Evolutionary conservation across 176 grass and related monocot genomes (phyloP).

Genomic region (Triticum urartu): DNA sequence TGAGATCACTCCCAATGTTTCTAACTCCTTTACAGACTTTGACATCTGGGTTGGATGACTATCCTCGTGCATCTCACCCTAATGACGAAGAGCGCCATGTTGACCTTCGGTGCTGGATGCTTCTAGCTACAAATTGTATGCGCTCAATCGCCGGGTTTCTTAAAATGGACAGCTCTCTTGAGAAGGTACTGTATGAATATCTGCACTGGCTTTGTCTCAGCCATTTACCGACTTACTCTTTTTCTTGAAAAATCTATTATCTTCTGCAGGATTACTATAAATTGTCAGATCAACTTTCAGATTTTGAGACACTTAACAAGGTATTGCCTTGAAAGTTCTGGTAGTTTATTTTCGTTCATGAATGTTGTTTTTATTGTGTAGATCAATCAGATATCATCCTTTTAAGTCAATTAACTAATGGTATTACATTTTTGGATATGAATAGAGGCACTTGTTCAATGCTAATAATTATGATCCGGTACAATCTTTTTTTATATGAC

Average conservation of each 20-base stretch:
- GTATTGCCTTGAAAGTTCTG: slow-evolving; percentile 38
- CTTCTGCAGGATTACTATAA: slow-evolving; percentile 69
- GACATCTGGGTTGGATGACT: slow-evolving; percentile 95
- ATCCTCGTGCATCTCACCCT: slow-evolving; percentile 94
- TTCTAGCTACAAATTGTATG: slow-evolving; percentile 90
- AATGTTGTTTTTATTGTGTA: neutral
- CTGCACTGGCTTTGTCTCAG: slow-evolving; percentile 13
- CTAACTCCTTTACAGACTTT: slow-evolving; percentile 63
- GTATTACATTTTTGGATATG: neutral
- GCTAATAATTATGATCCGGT: neutral
- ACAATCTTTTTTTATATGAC: neutral
- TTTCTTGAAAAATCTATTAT: neutral
- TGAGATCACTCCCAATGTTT: slow-evolving; percentile 14
- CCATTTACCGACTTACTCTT: neutral
- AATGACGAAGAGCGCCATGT: slow-evolving; percentile 90
- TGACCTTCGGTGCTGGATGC: slow-evolving; percentile 95
- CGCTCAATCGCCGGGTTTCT: slow-evolving; percentile 74
- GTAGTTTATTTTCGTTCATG: slow-evolving; percentile 16
- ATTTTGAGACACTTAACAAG: slow-evolving; percentile 84
- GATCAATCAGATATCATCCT: neutral
- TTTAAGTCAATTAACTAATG: neutral
- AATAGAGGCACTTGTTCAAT: neutral
- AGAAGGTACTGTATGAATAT: slow-evolving; percentile 58
- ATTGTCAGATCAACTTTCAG: slow-evolving; percentile 76
- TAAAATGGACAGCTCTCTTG: slow-evolving; percentile 56